Conservation (phyloP, 1,139 yeast species). For the Candida gigantensis region DNA sequence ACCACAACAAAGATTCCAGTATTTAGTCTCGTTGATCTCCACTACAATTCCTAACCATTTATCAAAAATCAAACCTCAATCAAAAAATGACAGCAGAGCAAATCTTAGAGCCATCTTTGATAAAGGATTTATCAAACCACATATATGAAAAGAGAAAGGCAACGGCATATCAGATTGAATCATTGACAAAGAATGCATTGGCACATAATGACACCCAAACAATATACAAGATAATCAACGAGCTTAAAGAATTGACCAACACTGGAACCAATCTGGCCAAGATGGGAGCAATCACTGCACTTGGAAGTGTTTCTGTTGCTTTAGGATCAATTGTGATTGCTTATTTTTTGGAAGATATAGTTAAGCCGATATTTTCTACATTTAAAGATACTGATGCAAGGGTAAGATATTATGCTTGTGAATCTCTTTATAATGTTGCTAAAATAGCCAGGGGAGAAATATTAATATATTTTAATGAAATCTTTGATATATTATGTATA, state of each 20-base stretch:
- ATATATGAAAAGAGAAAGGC: slow-evolving; percentile 93
- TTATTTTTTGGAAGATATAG: slow-evolving; percentile 76
- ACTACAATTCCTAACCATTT: too few species aligned
- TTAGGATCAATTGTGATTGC: slow-evolving; percentile 52
- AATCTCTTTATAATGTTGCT: slow-evolving; percentile 91
- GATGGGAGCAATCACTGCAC: slow-evolving; percentile 54
- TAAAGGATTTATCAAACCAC: slow-evolving; percentile 84
- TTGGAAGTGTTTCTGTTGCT: slow-evolving; percentile 53
- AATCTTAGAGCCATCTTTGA: slow-evolving; percentile 68
- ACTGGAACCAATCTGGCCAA: slow-evolving; percentile 47
- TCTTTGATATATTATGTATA: slow-evolving; percentile 88
- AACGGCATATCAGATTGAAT: slow-evolving; percentile 89
- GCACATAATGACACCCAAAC: slow-evolving; percentile 67
- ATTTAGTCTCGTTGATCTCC: too few species aligned
- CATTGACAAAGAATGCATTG: slow-evolving; percentile 70
- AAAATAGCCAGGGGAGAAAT: slow-evolving; percentile 97
- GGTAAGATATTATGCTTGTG: slow-evolving; percentile 96
- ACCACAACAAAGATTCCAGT: too few species aligned
- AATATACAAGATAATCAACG: slow-evolving; percentile 53
- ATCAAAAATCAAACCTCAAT: too few species aligned
- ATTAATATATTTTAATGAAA: slow-evolving; percentile 85
- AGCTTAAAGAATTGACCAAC: slow-evolving; percentile 44
- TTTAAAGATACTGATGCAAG: slow-evolving; percentile 97
- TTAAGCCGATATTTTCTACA: slow-evolving; percentile 92
- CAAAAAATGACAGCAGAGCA: slow-evolving; percentile 10